A percentile compares a stretch with the other conserved stretches of the same genome.
Conservation (phyloP, 176 grass and related monocot genomes). For the Bromus sterilis region DNA sequence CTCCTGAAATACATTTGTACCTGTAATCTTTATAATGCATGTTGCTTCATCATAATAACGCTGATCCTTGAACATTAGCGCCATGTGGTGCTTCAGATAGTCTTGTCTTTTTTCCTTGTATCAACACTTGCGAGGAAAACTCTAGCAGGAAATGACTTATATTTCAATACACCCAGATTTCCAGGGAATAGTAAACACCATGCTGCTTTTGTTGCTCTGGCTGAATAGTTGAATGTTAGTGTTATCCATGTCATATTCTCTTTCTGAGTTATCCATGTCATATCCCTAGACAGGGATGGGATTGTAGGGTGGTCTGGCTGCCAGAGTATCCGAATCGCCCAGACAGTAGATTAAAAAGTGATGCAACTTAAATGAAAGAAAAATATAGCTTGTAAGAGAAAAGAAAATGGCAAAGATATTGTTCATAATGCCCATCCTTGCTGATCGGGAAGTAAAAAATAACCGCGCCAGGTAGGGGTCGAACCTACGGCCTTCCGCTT, state of each 20-base stretch:
- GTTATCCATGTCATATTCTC: neutral
- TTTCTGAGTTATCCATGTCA: too few relatives aligned
- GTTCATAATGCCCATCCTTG: too few relatives aligned
- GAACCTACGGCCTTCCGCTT: slow-evolving; percentile 78
- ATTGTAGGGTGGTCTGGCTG: too few relatives aligned
- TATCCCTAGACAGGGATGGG: too few relatives aligned
- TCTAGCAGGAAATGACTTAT: neutral
- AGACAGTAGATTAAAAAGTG: too few relatives aligned
- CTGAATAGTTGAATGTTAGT: neutral
- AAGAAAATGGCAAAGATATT: too few relatives aligned
- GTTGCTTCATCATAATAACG: neutral
- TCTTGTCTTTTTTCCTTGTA: neutral
- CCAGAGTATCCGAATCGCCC: too few relatives aligned
- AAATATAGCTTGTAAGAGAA: too few relatives aligned
- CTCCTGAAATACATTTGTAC: neutral
- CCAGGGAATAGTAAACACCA: neutral
- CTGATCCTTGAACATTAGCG: neutral
- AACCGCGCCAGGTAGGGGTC: slow-evolving; percentile 62
- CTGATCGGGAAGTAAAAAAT: too few relatives aligned
- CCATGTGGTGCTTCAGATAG: neutral
- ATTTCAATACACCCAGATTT: neutral
- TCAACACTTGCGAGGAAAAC: neutral
- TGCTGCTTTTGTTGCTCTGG: neutral
- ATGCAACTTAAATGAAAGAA: too few relatives aligned
- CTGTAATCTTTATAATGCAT: neutral